Base-by-base conservation (phyloP, 2,329 filamentous ascomycete genomes). In the Aspergillus latus region DNA sequence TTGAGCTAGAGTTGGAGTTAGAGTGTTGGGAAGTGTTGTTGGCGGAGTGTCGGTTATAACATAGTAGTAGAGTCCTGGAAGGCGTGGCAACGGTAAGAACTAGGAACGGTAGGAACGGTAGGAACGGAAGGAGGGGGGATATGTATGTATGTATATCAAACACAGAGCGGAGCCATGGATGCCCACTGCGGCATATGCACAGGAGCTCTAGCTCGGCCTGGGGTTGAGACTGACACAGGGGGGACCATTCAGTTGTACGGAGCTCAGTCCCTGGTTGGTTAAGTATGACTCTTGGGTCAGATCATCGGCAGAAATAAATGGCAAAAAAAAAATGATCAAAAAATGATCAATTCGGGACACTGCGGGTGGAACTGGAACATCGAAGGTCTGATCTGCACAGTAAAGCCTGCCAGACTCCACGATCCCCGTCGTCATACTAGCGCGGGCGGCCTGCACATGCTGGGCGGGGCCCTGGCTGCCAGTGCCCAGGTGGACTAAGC, bases 331-430 rank as follows among this genome's bases (percentile, higher is more conserved):
- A 16, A 16, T 16, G 16, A 54, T 51, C 40, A 56, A 52, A 52
- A 32, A 55, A 34, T 54, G 56, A 44, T 37, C 32, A 7, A 7
- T 34, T 37, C 13, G 34, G 34, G 34, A 37, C 7, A 21, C 21
- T 21, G 21, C 13, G 34, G 10, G 34, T 37, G 34, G 34, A 15
- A 42, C n/a, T 42, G 39, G 39, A 21, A 8, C 8, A 13, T 16
- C 50, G 21, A 29, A 29, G 49, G 45, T 63, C 61, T 63, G 67
- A 71, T 71, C 67, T 68, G 67, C 64, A 21, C 21, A 21, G 21
- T 21, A 21, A 21, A 21, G 21, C 21, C 21, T 21, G 21, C 65
- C 66, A 64, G 69, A 66, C 63, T 72, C 68, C 65, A 71, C 68
- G 71, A 72, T 72, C 64, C 65, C 63, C 29, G 29, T 47, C 32